Percentiles rank a stretch among this genome's conserved stretches.
These are phyloP conservation scores for Fusarium anguioides DNA, from an alignment of 2,329 filamentous ascomycete species.

Conservation along the genomic window DNA sequence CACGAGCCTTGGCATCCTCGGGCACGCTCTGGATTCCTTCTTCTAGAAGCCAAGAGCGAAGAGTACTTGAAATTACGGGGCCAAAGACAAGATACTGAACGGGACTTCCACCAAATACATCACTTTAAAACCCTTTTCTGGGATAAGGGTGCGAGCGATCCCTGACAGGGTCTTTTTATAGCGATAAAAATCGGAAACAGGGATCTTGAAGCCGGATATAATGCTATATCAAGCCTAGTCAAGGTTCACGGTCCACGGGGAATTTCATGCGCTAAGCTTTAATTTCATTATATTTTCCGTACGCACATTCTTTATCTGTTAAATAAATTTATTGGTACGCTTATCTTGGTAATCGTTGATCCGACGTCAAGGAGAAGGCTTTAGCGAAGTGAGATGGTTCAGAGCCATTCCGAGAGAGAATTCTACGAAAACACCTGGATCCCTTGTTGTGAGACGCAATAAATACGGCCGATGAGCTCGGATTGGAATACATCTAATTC, in stretches of 20 bases:
- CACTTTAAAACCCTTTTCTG: not conserved
- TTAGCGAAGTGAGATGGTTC: too few species aligned
- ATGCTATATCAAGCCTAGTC: not conserved
- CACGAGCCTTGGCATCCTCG: not conserved
- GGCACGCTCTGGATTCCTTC: not conserved
- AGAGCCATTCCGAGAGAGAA: too few species aligned
- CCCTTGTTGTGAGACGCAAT: too few species aligned
- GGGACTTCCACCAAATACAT: slow-evolving; percentile 2
- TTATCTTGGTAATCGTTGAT: too few species aligned
- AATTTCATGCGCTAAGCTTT: not conserved
- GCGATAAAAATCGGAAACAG: not conserved
- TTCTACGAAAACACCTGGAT: too few species aligned
- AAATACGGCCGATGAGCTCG: too few species aligned
- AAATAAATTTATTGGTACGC: not conserved
- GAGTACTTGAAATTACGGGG: not conserved
- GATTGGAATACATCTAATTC: too few species aligned
- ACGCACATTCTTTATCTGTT: not conserved
- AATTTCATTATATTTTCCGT: not conserved
- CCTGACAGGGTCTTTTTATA: slow-evolving; percentile 5
- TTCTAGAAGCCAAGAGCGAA: slow-evolving; percentile 7
- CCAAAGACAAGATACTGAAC: not conserved
- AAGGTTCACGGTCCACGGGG: not conserved
- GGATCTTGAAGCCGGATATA: not conserved
- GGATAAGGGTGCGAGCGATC: not conserved
- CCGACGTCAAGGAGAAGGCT: too few species aligned